Evolutionary conservation across 192 early-diverging fungal species (phyloP).

Genomic region (Pilaira anomala): DNA sequence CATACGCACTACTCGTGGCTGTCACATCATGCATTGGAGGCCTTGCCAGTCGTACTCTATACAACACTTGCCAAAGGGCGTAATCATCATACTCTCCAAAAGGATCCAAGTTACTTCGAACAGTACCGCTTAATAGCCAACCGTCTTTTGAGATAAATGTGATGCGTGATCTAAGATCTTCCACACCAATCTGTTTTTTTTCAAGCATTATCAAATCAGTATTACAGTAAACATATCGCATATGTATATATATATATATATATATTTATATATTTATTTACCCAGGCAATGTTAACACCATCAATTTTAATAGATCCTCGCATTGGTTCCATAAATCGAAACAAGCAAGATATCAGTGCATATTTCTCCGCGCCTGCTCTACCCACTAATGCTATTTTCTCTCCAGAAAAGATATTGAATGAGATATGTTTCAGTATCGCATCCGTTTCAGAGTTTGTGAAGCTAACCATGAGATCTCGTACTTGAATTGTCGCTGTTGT

Average conservation of each 20-base stretch:
- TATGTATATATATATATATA: neutral
- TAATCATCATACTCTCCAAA: conserved; percentile 48
- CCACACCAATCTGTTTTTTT: conserved; percentile 61
- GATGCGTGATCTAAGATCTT: conserved; percentile 65
- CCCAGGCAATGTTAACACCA: conserved; percentile 63
- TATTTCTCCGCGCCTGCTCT: conserved; percentile 72
- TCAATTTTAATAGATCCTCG: conserved; percentile 70
- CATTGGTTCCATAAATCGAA: conserved; percentile 69
- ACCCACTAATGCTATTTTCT: conserved; percentile 88
- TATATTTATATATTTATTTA: conserved; percentile 9
- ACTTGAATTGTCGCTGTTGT: conserved; percentile 56
- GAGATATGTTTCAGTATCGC: conserved; percentile 27
- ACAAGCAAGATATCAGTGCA: conserved; percentile 62
- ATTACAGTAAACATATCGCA: too few species aligned
- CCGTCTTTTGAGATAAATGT: conserved; percentile 79
- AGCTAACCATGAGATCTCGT: conserved; percentile 59
- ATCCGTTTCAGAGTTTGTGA: conserved; percentile 47
- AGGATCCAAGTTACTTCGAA: conserved; percentile 60
- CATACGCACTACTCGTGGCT: neutral
- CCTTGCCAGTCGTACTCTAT: conserved; percentile 55
- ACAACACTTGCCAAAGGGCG: conserved; percentile 68
- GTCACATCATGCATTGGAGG: neutral
- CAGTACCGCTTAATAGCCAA: conserved; percentile 62
- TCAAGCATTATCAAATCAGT: too few species aligned
- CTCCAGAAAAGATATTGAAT: conserved; percentile 59